Conservation (phyloP, 1,284 basidiomycete species). For the Thelephora terrestris region DNA sequence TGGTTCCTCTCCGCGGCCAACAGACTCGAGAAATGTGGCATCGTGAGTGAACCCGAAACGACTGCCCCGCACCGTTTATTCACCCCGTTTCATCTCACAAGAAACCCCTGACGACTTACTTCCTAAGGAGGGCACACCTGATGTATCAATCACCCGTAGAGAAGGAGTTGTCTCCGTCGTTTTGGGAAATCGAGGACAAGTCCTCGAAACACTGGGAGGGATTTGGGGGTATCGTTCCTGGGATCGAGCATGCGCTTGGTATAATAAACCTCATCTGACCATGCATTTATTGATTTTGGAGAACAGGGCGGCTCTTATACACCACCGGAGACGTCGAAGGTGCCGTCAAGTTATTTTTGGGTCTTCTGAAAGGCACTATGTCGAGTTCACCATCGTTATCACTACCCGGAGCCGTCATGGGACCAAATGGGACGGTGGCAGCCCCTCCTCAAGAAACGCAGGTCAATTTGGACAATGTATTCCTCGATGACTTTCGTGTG, state of each 20-base stretch:
- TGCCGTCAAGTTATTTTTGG: conserved; percentile 61
- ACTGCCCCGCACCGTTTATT: conserved; percentile 3
- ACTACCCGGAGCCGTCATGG: conserved; percentile 7
- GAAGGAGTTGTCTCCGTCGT: conserved; percentile 62
- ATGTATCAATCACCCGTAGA: conserved; percentile 39
- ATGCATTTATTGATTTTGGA: neutral
- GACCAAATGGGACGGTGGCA: conserved; percentile 12
- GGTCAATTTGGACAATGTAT: conserved; percentile 44
- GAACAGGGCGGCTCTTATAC: conserved; percentile 60
- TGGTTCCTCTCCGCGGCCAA: conserved; percentile 70
- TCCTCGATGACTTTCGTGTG: conserved; percentile 71
- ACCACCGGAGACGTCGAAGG: conserved; percentile 63
- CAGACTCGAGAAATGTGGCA: conserved; percentile 67
- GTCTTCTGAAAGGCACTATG: conserved; percentile 36
- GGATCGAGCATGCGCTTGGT: conserved; percentile 73
- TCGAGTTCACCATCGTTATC: conserved; percentile 9
- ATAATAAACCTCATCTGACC: conserved; percentile 6
- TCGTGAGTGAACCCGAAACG: conserved; percentile 38
- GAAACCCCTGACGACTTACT: conserved; percentile 77
- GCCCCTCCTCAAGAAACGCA: conserved; percentile 11
- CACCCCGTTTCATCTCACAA: conserved; percentile 18
- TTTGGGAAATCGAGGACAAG: conserved; percentile 61
- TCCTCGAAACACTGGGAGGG: conserved; percentile 29
- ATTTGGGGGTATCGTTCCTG: conserved; percentile 54
- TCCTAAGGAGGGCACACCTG: conserved; percentile 57